Evolutionary conservation across 192 early-diverging fungal species (phyloP), one percentile per base, ranked within the genome.

Genomic region (Thoreauomyces humboldtii): DNA sequence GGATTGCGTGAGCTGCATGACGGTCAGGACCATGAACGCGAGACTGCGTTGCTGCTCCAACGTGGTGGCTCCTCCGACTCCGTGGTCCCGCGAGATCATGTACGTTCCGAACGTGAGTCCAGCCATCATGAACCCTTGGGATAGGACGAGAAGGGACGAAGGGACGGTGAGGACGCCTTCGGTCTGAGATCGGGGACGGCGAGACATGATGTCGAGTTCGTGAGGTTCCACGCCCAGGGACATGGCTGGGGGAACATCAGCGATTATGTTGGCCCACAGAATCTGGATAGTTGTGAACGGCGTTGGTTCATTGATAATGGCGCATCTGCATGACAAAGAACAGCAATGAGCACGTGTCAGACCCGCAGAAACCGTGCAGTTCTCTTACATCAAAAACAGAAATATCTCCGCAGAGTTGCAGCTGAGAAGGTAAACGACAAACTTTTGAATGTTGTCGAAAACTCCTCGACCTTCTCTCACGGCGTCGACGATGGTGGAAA

Each of bases 391-490:
- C 60, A 96, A 73, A 63, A 95, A 88, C 54, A 96, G 77, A 38
- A 93, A 83, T 57, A 98, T 93, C 77, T 98, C 96, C 29, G 94
- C 93, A 41, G 89, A 89, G 71, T 98, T 98, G 78, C 94, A 95
- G 61, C 85, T 88, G 36, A 96, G 66, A 58, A 98, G 81, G 71
- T 98, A 95, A 14, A 98, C 86, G 61, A 98, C 89, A 59, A 98
- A 98, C 81, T 97, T 98, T 35, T 90, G 78, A 74, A 98, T 98
- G 77, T 98, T 98, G 80, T 94, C 93, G 79, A 95, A 98, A 14
- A 98, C 93, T 41, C 87, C 88, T 19, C 96, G 82, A 33, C 96
- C 96, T 74, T 97, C 94, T 62, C 88, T 82, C 12, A 98, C 88
- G 11, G 94, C 95, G n/a, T 81, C 81, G 4, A 97, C 91, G 67